Evolutionary conservation across 306 rosid genomes (phyloP).

Genomic region (Clitoria ternatea): DNA sequence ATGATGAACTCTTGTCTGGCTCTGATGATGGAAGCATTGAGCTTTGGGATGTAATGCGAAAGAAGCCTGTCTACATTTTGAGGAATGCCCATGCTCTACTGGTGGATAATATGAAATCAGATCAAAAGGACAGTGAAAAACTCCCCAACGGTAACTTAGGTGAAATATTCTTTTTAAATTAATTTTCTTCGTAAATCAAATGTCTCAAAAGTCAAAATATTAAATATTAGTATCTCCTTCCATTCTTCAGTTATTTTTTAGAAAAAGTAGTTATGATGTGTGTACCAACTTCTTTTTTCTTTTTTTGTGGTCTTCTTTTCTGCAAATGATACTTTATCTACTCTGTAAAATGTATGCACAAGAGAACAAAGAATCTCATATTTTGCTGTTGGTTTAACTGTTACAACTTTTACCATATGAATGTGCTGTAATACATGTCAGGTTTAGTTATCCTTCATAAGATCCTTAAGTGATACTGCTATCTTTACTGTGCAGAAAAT

Average conservation of each 20-base stretch:
- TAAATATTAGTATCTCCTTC: not conserved
- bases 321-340: not conserved
- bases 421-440: not conserved
- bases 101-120: slow-evolving; percentile 36
- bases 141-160: slow-evolving; percentile 69
- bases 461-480: slow-evolving; percentile 24
- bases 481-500: slow-evolving; percentile 55
- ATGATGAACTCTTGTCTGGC: slow-evolving; percentile 84
- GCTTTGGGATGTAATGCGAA: slow-evolving; percentile 64
- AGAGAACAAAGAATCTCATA: not conserved
- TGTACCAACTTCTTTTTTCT: not conserved
- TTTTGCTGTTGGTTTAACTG: not conserved
- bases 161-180: slow-evolving; percentile 22
- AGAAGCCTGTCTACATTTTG: slow-evolving; percentile 77
- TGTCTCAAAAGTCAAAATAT: not conserved
- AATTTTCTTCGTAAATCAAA: not conserved
- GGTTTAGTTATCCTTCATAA: not conserved
- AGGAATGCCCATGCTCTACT: slow-evolving; percentile 69
- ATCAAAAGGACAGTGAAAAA: slow-evolving; percentile 39
- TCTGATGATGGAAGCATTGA: slow-evolving; percentile 89
- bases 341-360: not conserved
- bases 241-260: not conserved
- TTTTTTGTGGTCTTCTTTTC: not conserved
- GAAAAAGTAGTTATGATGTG: not conserved
- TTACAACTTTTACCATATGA: not conserved